These are phyloP conservation scores for Monilinia polystroma DNA, from an alignment of 2,329 filamentous ascomycete genomes.

Conservation along the genomic window DNA sequence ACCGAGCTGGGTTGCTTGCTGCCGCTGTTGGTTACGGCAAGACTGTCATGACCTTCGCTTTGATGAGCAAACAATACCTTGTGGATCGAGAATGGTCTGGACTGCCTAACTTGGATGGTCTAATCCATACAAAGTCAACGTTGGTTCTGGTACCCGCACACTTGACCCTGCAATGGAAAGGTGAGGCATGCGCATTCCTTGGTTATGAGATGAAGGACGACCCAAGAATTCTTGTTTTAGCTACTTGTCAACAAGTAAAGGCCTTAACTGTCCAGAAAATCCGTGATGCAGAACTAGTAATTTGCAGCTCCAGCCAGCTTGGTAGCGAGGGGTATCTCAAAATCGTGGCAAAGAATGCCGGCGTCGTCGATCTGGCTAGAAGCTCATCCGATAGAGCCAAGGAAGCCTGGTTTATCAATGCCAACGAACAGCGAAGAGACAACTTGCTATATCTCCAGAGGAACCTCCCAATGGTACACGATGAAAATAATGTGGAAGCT, in stretches of 20 bases:
- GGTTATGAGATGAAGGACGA: neutral
- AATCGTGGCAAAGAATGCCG: neutral
- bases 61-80: neutral
- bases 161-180: slow-evolving; percentile 57
- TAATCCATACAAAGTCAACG: slow-evolving; percentile 52
- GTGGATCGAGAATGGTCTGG: slow-evolving; percentile 1
- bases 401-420: slow-evolving; percentile 5
- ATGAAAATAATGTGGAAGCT: neutral
- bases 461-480: neutral
- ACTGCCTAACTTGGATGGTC: neutral
- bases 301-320: neutral
- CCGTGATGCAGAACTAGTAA: slow-evolving; percentile 10
- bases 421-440: neutral
- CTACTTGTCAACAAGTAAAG: slow-evolving; percentile 38
- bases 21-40: slow-evolving; percentile 68
- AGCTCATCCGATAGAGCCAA: slow-evolving; percentile 1
- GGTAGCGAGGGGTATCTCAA: neutral
- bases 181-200: slow-evolving; percentile 47
- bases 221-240: slow-evolving; percentile 43
- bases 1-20: slow-evolving; percentile 61
- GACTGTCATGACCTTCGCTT: slow-evolving; percentile 52
- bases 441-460: neutral
- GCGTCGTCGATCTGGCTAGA: slow-evolving; percentile 3
- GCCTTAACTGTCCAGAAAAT: neutral
- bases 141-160: slow-evolving; percentile 58